A percentile compares a stretch with the other conserved stretches of the same genome.
Evolutionary conservation across 441 rosid genomes (phyloP).

Genomic region (Isatis lusitanica): DNA sequence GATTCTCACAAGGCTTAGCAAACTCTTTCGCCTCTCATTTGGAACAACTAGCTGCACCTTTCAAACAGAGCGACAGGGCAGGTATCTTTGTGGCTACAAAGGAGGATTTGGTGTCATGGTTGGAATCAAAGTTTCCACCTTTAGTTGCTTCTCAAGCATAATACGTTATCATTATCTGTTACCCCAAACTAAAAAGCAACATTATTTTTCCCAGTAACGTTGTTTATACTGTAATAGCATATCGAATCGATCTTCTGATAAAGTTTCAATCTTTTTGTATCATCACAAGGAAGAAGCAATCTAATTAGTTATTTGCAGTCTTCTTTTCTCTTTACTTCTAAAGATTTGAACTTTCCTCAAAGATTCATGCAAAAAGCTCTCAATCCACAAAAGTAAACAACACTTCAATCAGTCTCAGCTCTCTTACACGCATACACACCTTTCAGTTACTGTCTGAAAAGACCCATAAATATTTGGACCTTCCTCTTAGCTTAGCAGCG

Average conservation of each 20-base stretch:
- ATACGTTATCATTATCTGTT: background rate
- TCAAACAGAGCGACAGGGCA: conserved; percentile 61
- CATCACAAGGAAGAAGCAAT: conserved; percentile 25
- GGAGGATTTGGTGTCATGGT: conserved; percentile 75
- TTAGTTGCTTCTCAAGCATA: conserved; percentile 32
- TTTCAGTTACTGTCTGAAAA: conserved; percentile 14
- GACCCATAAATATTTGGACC: conserved; percentile 25
- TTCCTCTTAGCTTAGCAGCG: conserved; percentile 44
- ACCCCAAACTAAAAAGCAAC: conserved; percentile 22
- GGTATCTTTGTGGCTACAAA: conserved; percentile 78
- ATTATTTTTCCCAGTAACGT: conserved; percentile 24
- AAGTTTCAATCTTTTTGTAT: conserved; percentile 26
- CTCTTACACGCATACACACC: conserved; percentile 24
- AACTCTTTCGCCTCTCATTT: conserved; percentile 72
- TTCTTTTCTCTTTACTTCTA: conserved; percentile 12
- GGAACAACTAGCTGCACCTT: conserved; percentile 68
- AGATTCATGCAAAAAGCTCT: conserved; percentile 26
- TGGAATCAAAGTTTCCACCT: conserved; percentile 58
- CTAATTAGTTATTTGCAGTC: conserved; percentile 26
- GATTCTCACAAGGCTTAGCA: conserved; percentile 74
- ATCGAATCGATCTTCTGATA: conserved; percentile 12
- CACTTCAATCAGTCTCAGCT: conserved; percentile 14
- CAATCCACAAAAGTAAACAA: conserved; percentile 23
- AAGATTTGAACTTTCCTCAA: conserved; percentile 9
- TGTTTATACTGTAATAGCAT: conserved; percentile 32